Evolutionary conservation across 164 flowering plant species (phyloP).

Genomic region (Aristolochia californica): DNA sequence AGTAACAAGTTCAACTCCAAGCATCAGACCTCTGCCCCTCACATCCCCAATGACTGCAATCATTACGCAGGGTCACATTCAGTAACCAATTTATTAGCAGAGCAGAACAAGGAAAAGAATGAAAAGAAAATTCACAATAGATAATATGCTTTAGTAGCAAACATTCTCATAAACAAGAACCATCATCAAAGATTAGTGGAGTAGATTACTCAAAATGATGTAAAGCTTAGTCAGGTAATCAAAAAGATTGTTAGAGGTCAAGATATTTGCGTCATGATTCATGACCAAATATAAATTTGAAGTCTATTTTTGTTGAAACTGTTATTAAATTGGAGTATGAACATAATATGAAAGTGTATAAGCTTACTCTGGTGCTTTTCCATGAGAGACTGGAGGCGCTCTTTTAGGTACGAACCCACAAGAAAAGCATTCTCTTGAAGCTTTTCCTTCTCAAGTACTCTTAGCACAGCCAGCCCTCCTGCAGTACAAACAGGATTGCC

Average conservation of each 20-base stretch:
- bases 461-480: constrained; percentile 83
- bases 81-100: neutral
- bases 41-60: constrained; percentile 89
- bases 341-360: neutral
- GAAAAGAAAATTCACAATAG: too few relatives aligned
- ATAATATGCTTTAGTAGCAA: too few relatives aligned
- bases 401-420: constrained; percentile 74
- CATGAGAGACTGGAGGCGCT: constrained; percentile 50
- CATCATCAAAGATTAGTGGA: too few relatives aligned
- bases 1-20: constrained; percentile 88
- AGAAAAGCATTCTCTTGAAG: constrained; percentile 70
- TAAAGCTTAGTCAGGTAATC: too few relatives aligned
- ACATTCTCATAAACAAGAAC: neutral
- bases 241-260: too few relatives aligned
- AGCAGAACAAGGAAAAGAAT: too few relatives aligned
- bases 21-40: constrained; percentile 82
- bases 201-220: too few relatives aligned
- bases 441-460: constrained; percentile 73
- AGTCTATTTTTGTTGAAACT: neutral
- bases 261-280: too few relatives aligned
- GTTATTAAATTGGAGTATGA: neutral
- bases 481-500: constrained; percentile 94
- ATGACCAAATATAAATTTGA: too few relatives aligned
- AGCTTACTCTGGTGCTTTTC: constrained; percentile 71
- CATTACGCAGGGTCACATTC: neutral